phyloP scores from a whole-genome alignment of 2,329 filamentous ascomycete genomes.

The Aquanectria penicillioides region DNA sequence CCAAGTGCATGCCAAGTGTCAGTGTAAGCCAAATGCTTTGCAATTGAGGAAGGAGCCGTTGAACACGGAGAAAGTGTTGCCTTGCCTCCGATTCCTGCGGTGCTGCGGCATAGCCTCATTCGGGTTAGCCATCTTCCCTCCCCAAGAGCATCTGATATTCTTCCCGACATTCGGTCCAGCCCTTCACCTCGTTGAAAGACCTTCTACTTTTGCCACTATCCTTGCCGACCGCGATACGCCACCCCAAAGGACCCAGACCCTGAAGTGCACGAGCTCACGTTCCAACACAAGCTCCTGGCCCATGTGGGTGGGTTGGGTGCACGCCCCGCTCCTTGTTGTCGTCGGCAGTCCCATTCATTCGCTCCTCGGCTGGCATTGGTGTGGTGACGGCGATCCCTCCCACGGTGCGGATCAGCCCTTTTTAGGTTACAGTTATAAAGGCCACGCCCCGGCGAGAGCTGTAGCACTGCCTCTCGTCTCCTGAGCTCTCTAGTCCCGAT shows the following conservation, averaged over 20 bases:
- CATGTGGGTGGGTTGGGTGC: too few species aligned
- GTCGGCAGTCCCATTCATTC: background rate
- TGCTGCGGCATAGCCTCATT: too few species aligned
- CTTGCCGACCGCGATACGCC: slow-evolving; percentile 6
- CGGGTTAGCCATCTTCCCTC: background rate
- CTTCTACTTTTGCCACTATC: slow-evolving; percentile 7
- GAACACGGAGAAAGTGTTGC: background rate
- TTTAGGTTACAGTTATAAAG: background rate
- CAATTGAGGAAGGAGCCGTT: slow-evolving; percentile 6
- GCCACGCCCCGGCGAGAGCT: background rate
- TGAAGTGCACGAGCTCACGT: too few species aligned
- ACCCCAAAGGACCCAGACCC: background rate
- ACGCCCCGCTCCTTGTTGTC: background rate
- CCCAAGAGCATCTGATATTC: slow-evolving; percentile 1
- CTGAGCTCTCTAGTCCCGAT: background rate
- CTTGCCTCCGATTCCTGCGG: background rate
- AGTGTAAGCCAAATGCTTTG: background rate
- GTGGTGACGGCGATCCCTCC: background rate
- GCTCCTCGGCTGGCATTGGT: background rate
- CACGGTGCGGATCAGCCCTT: background rate
- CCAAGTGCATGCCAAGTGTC: slow-evolving; percentile 12
- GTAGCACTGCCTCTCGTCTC: background rate
- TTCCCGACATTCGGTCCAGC: background rate
- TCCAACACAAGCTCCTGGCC: too few species aligned
- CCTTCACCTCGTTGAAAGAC: background rate